Percentiles rank a stretch among this genome's conserved stretches.
phyloP scores from a whole-genome alignment of 441 rosid genomes.

The Erodium moschatum region DNA sequence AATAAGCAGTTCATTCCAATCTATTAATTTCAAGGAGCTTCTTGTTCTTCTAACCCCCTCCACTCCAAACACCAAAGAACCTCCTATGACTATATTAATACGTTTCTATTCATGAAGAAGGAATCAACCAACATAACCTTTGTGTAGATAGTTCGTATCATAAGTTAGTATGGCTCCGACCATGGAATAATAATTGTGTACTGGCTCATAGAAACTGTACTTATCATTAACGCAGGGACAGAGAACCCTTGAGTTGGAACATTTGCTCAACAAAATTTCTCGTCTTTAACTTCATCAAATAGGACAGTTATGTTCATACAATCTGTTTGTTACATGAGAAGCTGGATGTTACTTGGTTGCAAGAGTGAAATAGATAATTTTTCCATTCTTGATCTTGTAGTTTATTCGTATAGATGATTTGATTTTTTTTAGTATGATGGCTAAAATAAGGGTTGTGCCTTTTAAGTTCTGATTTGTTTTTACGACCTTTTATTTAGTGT shows the following conservation, averaged over 20 bases:
- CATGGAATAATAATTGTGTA: not conserved
- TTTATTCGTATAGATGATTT: not conserved
- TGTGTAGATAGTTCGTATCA: not conserved
- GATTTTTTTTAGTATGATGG: not conserved
- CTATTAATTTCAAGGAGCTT: not conserved
- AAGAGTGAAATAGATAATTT: not conserved
- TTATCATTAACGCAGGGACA: not conserved
- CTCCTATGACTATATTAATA: not conserved
- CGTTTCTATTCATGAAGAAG: not conserved
- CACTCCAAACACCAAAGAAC: not conserved
- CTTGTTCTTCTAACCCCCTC: not conserved
- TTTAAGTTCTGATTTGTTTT: not conserved
- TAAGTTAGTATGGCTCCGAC: not conserved
- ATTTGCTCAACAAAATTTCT: not conserved
- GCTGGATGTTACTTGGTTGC: not conserved
- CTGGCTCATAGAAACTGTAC: not conserved
- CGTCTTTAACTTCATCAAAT: not conserved
- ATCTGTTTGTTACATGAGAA: not conserved
- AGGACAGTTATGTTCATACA: not conserved
- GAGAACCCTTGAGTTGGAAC: not conserved
- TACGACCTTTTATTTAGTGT: not conserved
- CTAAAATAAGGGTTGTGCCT: not conserved
- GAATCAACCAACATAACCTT: not conserved
- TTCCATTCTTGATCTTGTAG: not conserved
- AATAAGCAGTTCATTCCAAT: not conserved